phyloP scores from a whole-genome alignment of 768 basidiomycete genomes.

The Crassisporium funariophilum region DNA sequence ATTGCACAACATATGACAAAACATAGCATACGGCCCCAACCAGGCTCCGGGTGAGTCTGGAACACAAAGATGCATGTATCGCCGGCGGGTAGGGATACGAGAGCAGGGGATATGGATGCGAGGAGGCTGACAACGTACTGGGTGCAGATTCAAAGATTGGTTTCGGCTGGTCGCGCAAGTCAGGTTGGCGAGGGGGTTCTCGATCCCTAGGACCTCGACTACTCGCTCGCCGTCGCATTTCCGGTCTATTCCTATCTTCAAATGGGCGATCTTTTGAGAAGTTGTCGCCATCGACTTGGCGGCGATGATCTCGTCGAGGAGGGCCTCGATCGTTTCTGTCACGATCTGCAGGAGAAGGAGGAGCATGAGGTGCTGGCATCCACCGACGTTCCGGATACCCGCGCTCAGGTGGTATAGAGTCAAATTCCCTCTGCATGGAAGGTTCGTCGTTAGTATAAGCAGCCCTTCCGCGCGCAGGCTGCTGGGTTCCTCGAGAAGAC shows the following conservation, averaged over 20 bases:
- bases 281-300: constrained; percentile 10
- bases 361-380: constrained; percentile 20
- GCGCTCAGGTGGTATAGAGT: constrained; percentile 20
- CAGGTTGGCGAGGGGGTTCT: constrained; percentile 25
- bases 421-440: constrained; percentile 27
- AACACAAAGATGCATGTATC: constrained; percentile 19
- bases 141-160: constrained; percentile 41
- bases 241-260: constrained; percentile 25
- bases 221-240: constrained; percentile 25
- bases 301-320: constrained; percentile 18
- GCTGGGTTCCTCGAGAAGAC: constrained; percentile 24
- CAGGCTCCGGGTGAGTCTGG: constrained; percentile 21
- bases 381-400: constrained; percentile 25
- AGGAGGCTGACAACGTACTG: constrained; percentile 70
- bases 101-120: constrained; percentile 40
- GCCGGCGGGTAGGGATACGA: constrained; percentile 17
- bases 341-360: constrained; percentile 20
- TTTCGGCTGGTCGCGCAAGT: constrained; percentile 28
- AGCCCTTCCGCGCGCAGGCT: constrained; percentile 27
- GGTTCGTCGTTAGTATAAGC: constrained; percentile 32
- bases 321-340: constrained; percentile 22
- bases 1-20: constrained; percentile 21
- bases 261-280: constrained; percentile 10
- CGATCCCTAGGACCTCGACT: constrained; percentile 31
- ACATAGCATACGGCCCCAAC: constrained; percentile 26